Evolutionary conservation across 2,329 filamentous ascomycete species (phyloP), one percentile per base, ranked within the genome.

Genomic region (Thelonectria olida): DNA sequence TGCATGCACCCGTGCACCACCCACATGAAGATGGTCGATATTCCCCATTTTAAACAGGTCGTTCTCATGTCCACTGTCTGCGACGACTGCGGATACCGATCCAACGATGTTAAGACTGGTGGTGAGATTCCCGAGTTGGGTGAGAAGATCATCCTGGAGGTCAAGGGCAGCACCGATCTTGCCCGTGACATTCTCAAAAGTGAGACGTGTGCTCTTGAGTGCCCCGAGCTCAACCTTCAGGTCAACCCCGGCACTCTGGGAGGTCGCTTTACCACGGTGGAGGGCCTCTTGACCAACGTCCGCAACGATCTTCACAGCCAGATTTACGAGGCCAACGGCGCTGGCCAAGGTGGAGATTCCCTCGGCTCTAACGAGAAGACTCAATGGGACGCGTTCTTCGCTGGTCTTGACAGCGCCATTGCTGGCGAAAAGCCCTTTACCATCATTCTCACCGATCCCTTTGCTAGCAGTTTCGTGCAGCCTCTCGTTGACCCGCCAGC

Each of bases 21-120:
- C 9, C 94, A 97, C 78, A 97, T 97, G 93, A 97, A 97, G 83
- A 97, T 97, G 90, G 93, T 98, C 58, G 93, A 97, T 72, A 97
- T 99, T 64, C 96, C 96, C 1, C 91, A 97, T 80, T 99, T 99
- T 82, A 97, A 97, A 80, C 92, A 98, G 74, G 96, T 99, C 3
- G 90, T 97, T 39, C 85, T 99, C 71, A 98, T 97, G 92, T 94
- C 90, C 69, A 98, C 95, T 2, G 90, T 93, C 25, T 99, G 96
- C 79, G 90, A 95, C 25, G 85, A 90, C 76, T 99, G 96, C 75
- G 95, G 95, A 59, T 97, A 98, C 82, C 90, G 93, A 64, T 96
- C 91, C 69, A 98, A 97, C 78, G 96, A 99, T 76, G 93, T 99
- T 75, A 98, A 98, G 85, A 98, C 96, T 1, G 96, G 96, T 66